A percentile compares a stretch with the other conserved stretches of the same genome.
Conservation (phyloP, 441 rosid genomes). For the Erodium chrysanthum region DNA sequence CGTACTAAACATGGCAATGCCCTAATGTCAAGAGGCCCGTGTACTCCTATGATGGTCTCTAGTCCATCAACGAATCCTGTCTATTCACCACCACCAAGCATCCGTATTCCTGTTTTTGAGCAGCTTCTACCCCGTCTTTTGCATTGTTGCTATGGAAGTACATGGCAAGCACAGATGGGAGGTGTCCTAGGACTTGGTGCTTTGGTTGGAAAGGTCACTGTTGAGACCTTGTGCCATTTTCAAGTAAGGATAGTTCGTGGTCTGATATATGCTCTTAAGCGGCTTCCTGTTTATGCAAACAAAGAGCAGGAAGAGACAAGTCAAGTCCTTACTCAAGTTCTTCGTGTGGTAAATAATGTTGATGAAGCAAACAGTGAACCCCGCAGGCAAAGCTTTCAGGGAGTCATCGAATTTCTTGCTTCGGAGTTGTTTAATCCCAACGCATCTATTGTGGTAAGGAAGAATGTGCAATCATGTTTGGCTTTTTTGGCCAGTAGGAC, state of each 20-base stretch:
- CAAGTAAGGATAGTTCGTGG: conserved; percentile 84
- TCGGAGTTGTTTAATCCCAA: conserved; percentile 85
- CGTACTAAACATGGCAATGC: conserved; percentile 74
- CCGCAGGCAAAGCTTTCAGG: conserved; percentile 83
- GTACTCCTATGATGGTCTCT: conserved; percentile 89
- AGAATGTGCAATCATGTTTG: conserved; percentile 91
- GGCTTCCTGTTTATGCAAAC: conserved; percentile 82
- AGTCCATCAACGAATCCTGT: conserved; percentile 98
- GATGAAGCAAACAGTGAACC: conserved; percentile 93
- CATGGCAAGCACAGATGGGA: conserved; percentile 99
- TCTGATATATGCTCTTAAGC: conserved; percentile 82
- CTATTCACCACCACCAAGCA: conserved; percentile 86
- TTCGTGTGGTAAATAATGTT: conserved; percentile 90
- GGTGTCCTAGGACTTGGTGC: conserved; percentile 98
- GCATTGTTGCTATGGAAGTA: conserved; percentile 90
- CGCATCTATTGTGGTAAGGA: conserved; percentile 76
- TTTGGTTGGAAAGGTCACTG: conserved; percentile 93
- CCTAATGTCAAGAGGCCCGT: conserved; percentile 71
- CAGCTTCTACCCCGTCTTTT: conserved; percentile 92
- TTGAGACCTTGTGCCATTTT: conserved; percentile 73
- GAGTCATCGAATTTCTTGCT: conserved; percentile 83
- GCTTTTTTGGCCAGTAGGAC: conserved; percentile 94
- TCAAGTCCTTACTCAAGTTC: conserved; percentile 95
- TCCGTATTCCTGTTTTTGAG: conserved; percentile 87
- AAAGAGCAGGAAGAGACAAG: conserved; percentile 97